phyloP scores from a whole-genome alignment of 768 basidiomycete genomes.

The Trametes elegans region DNA sequence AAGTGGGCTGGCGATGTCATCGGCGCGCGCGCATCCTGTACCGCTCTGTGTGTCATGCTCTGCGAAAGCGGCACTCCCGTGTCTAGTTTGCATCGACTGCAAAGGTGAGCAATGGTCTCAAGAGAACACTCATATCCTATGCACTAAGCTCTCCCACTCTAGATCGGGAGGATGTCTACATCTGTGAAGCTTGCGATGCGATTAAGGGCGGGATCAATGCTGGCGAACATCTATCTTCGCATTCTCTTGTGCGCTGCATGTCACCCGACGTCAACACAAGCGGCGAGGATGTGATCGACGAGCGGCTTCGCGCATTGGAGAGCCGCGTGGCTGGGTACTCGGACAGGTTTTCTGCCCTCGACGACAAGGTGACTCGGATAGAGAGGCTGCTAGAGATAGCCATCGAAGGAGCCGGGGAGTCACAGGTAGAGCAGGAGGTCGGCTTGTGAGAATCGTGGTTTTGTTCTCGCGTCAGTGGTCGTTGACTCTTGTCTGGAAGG shows the following conservation, averaged over 20 bases:
- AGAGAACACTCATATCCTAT: not conserved
- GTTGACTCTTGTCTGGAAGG: too few species aligned
- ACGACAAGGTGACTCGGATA: not conserved
- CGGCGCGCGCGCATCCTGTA: not conserved
- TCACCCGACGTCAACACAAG: not conserved
- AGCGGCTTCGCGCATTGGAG: not conserved
- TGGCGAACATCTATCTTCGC: not conserved
- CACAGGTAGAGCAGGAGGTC: too few species aligned
- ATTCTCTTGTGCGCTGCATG: not conserved
- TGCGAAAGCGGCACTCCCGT: not conserved
- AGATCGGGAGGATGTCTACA: not conserved
- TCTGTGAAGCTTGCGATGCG: not conserved
- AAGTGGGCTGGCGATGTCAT: too few species aligned
- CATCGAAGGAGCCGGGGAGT: too few species aligned
- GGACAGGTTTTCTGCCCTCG: not conserved
- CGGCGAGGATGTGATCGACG: not conserved
- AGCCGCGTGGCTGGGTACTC: not conserved
- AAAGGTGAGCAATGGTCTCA: not conserved
- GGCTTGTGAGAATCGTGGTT: too few species aligned
- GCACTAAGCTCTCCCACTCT: not conserved
- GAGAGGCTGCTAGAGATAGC: not conserved
- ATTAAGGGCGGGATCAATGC: not conserved
- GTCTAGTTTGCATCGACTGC: not conserved
- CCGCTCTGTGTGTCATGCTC: not conserved
- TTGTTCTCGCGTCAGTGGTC: too few species aligned